Evolutionary conservation across 1,139 yeast genomes (phyloP).

Genomic region (Protomyces macrosporus): DNA sequence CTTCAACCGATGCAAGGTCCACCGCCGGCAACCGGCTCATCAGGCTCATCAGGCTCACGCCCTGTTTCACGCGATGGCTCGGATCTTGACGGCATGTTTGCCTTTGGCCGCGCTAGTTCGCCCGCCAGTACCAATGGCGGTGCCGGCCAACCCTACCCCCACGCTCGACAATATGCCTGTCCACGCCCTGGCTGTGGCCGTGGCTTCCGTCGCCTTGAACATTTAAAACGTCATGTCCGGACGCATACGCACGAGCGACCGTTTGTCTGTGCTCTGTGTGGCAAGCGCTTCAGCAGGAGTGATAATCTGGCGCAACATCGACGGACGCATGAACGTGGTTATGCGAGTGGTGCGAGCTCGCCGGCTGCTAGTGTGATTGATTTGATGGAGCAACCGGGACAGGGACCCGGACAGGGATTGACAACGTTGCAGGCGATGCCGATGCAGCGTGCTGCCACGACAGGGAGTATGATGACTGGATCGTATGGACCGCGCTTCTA

Average conservation of each 20-base stretch:
- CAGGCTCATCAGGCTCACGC: background rate
- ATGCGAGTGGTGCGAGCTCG: background rate
- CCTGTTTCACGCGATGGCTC: background rate
- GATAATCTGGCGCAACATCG: constrained; percentile 19
- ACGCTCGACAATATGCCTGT: background rate
- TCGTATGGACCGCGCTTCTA: background rate
- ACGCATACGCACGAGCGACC: constrained; percentile 24
- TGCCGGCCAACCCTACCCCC: constrained; percentile 7
- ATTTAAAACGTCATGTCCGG: constrained; percentile 18
- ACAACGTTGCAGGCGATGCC: background rate
- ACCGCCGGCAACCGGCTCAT: background rate
- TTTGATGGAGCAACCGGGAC: background rate
- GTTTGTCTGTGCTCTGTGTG: constrained; percentile 10
- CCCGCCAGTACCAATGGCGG: background rate
- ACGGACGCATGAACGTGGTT: constrained; percentile 5
- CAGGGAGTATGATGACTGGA: background rate
- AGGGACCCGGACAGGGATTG: background rate
- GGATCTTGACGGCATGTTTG: background rate
- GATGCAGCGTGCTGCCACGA: background rate
- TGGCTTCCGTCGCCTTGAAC: constrained; percentile 12
- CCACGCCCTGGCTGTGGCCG: constrained; percentile 16
- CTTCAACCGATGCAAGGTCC: background rate
- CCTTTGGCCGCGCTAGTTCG: background rate
- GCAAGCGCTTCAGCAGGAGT: constrained; percentile 3
- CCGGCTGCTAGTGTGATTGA: background rate